Percentiles rank a stretch among this genome's conserved stretches.
Evolutionary conservation across 768 basidiomycete species (phyloP).

Genomic region (Lyophyllum shimeji): DNA sequence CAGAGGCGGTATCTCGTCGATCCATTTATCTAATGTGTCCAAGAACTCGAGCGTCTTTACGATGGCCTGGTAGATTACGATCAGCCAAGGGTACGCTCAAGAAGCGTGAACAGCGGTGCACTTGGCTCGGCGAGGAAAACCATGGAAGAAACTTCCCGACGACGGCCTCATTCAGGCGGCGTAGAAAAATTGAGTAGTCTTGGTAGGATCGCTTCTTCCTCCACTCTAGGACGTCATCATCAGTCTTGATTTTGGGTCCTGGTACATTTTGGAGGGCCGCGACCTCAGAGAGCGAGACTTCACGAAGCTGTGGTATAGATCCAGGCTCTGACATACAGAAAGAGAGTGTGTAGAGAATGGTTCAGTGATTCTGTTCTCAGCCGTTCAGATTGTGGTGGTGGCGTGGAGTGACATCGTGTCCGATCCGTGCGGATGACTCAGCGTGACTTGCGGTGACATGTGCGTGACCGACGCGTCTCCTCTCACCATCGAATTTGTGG

Average conservation of each 20-base stretch:
- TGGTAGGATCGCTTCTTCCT: constrained; percentile 65
- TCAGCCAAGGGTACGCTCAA: background rate
- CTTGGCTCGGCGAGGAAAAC: constrained; percentile 32
- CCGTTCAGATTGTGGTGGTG: background rate
- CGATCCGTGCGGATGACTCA: constrained; percentile 1
- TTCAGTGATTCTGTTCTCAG: background rate
- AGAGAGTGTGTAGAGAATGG: background rate
- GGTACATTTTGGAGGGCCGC: constrained; percentile 28
- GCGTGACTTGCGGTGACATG: constrained; percentile 9
- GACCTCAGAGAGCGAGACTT: constrained; percentile 23
- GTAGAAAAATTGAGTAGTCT: constrained; percentile 75
- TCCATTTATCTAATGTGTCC: constrained; percentile 68
- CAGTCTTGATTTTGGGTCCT: constrained; percentile 62
- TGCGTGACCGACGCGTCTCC: constrained; percentile 19
- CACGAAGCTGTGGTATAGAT: constrained; percentile 23
- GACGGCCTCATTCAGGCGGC: constrained; percentile 74
- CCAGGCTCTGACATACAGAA: constrained; percentile 5
- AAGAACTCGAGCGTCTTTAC: constrained; percentile 53
- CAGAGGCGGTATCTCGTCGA: constrained; percentile 77
- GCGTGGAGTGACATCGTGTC: background rate
- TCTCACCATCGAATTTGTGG: too few relatives aligned
- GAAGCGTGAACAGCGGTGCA: constrained; percentile 17
- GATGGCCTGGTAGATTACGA: constrained; percentile 40
- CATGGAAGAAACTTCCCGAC: constrained; percentile 60
- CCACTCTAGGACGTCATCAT: constrained; percentile 76